phyloP scores from a whole-genome alignment of 1,284 basidiomycete species.

The Golubevia sp. region DNA sequence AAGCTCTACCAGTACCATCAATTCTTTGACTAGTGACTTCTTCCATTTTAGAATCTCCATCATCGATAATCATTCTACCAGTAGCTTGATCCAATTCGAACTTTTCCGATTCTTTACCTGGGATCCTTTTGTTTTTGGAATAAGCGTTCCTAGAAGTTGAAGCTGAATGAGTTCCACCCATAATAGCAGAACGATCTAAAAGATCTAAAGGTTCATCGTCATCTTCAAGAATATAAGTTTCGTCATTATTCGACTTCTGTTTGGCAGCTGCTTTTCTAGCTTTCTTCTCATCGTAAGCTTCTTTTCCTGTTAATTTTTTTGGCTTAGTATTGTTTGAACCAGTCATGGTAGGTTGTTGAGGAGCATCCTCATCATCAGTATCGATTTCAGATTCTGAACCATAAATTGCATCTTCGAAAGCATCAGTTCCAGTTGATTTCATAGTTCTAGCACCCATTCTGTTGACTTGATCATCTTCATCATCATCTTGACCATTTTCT shows the following conservation, averaged over 20 bases:
- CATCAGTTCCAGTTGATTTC: slow-evolving; percentile 21
- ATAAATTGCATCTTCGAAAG: slow-evolving; percentile 59
- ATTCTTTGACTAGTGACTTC: slow-evolving; percentile 25
- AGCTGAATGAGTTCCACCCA: slow-evolving; percentile 19
- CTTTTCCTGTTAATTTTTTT: not conserved
- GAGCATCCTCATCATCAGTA: slow-evolving; percentile 35
- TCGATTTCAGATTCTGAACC: slow-evolving; percentile 47
- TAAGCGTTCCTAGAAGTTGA: slow-evolving; percentile 2
- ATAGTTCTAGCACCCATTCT: slow-evolving; percentile 1
- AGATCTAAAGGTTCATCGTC: slow-evolving; percentile 96
- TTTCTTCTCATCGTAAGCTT: slow-evolving; percentile 31
- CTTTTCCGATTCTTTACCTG: slow-evolving; percentile 80
- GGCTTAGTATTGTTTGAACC: slow-evolving; percentile 5
- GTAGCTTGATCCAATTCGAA: slow-evolving; percentile 85
- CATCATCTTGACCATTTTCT: slow-evolving; percentile 15
- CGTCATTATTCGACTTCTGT: slow-evolving; percentile 44
- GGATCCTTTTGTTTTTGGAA: slow-evolving; percentile 66
- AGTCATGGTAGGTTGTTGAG: slow-evolving; percentile 24
- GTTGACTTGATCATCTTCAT: slow-evolving; percentile 24
- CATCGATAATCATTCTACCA: slow-evolving; percentile 86
- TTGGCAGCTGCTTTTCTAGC: slow-evolving; percentile 8
- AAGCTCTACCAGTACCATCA: slow-evolving; percentile 66
- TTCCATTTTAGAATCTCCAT: slow-evolving; percentile 36
- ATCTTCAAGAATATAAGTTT: slow-evolving; percentile 76
- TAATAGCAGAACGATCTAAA: slow-evolving; percentile 69